These are phyloP conservation scores for Ophiostoma sp. DNA, from an alignment of 2,329 filamentous ascomycete genomes.

Conservation along the genomic window DNA sequence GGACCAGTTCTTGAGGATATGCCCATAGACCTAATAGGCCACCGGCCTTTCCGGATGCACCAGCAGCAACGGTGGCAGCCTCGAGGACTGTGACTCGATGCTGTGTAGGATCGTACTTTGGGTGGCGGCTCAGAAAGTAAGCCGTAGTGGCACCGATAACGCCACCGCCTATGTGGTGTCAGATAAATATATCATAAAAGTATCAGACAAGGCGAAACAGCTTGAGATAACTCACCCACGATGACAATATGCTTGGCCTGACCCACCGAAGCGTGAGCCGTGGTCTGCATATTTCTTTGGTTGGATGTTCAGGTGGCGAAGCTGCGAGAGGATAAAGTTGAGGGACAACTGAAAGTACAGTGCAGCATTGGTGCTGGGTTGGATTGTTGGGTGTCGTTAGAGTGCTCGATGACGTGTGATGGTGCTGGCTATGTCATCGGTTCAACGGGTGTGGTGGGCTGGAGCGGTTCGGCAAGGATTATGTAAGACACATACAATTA, in stretches of 20 bases:
- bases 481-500: not conserved
- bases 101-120: slow-evolving; percentile 65
- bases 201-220: not conserved
- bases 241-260: slow-evolving; percentile 37
- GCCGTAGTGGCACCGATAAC: slow-evolving; percentile 90
- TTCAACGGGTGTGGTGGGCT: not conserved
- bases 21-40: slow-evolving; percentile 88
- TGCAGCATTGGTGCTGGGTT: not conserved
- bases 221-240: slow-evolving; percentile 35
- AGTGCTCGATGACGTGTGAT: not conserved
- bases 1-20: slow-evolving; percentile 77
- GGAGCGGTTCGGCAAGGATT: not conserved
- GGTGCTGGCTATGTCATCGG: not conserved
- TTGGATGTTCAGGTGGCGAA: not conserved
- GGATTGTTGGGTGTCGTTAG: not conserved
- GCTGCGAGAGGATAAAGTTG: not conserved
- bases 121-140: slow-evolving; percentile 84
- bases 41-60: slow-evolving; percentile 90
- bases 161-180: slow-evolving; percentile 62
- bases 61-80: slow-evolving; percentile 76
- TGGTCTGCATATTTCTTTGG: slow-evolving; percentile 6
- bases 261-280: slow-evolving; percentile 16
- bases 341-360: not conserved
- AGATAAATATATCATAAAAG: not conserved
- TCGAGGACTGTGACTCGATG: slow-evolving; percentile 84